Evolutionary conservation across 1,284 basidiomycete genomes (phyloP).

Genomic region (Ganoderma lingzhi): DNA sequence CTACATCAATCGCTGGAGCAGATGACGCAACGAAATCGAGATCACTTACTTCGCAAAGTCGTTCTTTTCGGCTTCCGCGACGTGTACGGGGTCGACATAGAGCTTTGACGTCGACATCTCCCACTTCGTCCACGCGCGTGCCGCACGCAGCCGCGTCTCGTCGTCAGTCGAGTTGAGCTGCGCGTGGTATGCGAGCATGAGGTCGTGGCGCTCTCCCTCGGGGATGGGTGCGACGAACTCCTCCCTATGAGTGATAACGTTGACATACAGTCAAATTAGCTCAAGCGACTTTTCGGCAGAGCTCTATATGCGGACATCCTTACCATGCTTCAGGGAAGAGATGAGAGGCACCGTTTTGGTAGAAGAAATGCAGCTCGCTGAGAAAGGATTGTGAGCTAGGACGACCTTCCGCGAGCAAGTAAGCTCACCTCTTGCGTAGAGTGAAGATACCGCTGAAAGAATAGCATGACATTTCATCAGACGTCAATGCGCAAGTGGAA

Average conservation of each 20-base stretch:
- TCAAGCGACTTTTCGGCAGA: not conserved
- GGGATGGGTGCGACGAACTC: conserved; percentile 86
- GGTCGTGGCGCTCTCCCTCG: conserved; percentile 78
- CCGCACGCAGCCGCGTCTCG: conserved; percentile 72
- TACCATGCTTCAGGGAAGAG: conserved; percentile 92
- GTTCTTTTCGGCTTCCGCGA: conserved; percentile 78
- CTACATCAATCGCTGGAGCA: not conserved
- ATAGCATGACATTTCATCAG: not conserved
- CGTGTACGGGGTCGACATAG: conserved; percentile 70
- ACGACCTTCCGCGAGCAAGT: not conserved
- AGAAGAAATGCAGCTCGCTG: conserved; percentile 92
- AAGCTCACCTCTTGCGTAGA: conserved; percentile 72
- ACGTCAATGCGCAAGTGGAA: not conserved
- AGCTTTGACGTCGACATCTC: conserved; percentile 90
- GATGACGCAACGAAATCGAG: not conserved
- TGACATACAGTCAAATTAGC: not conserved
- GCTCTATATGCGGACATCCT: conserved; percentile 17
- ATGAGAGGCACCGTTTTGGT: conserved; percentile 84
- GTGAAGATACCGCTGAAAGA: conserved; percentile 85
- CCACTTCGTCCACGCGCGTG: conserved; percentile 91
- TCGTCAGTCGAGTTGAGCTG: conserved; percentile 84
- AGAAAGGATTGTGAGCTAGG: not conserved
- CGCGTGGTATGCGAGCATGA: conserved; percentile 86
- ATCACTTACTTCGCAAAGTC: conserved; percentile 75
- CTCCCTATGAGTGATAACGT: conserved; percentile 55